These are phyloP conservation scores for Yamadazyma kitorensis DNA, from an alignment of 805 yeast genomes.

Conservation along the genomic window DNA sequence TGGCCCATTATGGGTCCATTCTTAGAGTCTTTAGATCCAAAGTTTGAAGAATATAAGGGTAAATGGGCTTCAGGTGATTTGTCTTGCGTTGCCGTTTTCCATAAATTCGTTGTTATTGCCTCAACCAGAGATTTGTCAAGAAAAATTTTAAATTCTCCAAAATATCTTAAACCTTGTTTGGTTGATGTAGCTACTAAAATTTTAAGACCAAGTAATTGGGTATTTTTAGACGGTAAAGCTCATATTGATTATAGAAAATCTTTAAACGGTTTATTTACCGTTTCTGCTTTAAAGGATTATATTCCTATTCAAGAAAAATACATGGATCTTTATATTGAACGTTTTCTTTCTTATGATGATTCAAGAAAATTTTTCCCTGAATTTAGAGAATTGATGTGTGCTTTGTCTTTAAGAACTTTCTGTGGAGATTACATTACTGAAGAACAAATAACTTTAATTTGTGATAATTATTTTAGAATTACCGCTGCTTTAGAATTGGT, in stretches of 20 bases:
- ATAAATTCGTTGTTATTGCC: slow-evolving; percentile 95
- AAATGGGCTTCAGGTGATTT: slow-evolving; percentile 95
- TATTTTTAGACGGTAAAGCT: slow-evolving; percentile 92
- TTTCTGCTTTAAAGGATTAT: slow-evolving; percentile 77
- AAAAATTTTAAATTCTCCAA: slow-evolving; percentile 79
- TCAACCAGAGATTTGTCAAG: slow-evolving; percentile 84
- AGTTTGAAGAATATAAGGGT: slow-evolving; percentile 86
- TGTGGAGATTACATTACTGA: slow-evolving; percentile 95
- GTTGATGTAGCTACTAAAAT: slow-evolving; percentile 96
- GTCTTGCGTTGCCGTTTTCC: slow-evolving; percentile 96
- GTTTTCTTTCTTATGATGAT: slow-evolving; percentile 60
- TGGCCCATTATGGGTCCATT: slow-evolving; percentile 98
- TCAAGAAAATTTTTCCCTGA: slow-evolving; percentile 84
- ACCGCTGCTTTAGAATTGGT: slow-evolving; percentile 97
- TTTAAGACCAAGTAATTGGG: slow-evolving; percentile 96
- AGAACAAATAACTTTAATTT: slow-evolving; percentile 80
- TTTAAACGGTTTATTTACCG: slow-evolving; percentile 84
- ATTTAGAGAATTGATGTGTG: slow-evolving; percentile 95
- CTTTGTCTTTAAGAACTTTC: slow-evolving; percentile 86
- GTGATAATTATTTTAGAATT: slow-evolving; percentile 87
- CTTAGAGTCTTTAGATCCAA: slow-evolving; percentile 90
- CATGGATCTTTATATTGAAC: slow-evolving; percentile 77
- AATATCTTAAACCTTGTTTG: slow-evolving; percentile 93
- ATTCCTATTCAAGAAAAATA: slow-evolving; percentile 80
- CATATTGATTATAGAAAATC: slow-evolving; percentile 92